These are phyloP conservation scores for Solanum ossicruentum DNA, from an alignment of 257 asterid species.

Conservation along the genomic window DNA sequence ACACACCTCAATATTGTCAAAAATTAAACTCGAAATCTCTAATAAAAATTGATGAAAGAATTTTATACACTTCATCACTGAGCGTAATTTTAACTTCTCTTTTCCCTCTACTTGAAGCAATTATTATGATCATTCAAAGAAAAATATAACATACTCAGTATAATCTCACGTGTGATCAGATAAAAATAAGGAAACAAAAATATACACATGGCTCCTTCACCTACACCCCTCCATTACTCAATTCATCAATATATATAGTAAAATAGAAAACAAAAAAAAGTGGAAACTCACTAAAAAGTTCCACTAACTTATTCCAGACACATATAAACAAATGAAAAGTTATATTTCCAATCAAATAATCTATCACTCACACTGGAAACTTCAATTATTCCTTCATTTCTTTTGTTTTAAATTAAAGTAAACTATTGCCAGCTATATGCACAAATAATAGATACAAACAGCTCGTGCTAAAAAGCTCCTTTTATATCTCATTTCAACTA, in stretches of 20 bases:
- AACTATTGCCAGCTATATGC: conserved; percentile 37
- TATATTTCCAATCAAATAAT: conserved; percentile 48
- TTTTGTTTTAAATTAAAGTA: conserved; percentile 14
- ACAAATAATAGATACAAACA: conserved; percentile 3
- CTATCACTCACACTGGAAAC: conserved; percentile 35
- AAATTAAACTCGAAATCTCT: neutral
- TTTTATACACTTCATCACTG: neutral
- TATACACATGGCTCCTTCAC: conserved; percentile 4
- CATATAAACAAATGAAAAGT: conserved; percentile 46
- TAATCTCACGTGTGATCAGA: too few species aligned
- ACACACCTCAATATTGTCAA: neutral
- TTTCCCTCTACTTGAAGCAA: neutral
- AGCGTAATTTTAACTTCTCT: neutral
- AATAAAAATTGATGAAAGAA: neutral
- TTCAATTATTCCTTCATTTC: conserved; percentile 40
- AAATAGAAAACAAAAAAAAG: neutral
- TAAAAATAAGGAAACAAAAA: neutral
- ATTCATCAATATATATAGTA: neutral
- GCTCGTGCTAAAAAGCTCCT: conserved; percentile 39
- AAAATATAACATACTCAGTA: too few species aligned
- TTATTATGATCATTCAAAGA: too few species aligned
- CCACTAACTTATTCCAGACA: conserved; percentile 74
- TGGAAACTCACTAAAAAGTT: conserved; percentile 22
- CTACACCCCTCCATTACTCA: conserved; percentile 5
- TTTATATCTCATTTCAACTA: conserved; percentile 15